These are phyloP conservation scores for Cryphonectria japonica DNA, from an alignment of 2,329 filamentous ascomycete species.

Conservation along the genomic window DNA sequence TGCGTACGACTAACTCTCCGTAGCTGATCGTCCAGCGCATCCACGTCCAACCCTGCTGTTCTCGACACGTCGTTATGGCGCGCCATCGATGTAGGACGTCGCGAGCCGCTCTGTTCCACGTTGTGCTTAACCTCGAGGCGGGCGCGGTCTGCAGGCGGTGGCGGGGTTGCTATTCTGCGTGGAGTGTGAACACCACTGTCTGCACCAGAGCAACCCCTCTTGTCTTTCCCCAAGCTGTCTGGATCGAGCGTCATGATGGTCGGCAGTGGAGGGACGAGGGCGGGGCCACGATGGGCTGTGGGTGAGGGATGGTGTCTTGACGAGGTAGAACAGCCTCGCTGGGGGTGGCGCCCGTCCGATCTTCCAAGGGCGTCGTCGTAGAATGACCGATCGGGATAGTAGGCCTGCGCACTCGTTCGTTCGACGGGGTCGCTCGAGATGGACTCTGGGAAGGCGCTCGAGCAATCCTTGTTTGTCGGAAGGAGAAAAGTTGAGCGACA, in stretches of 20 bases:
- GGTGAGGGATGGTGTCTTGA: neutral
- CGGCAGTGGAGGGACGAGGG: neutral
- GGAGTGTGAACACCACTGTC: slow-evolving; percentile 31
- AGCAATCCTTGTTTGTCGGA: neutral
- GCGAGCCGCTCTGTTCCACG: slow-evolving; percentile 41
- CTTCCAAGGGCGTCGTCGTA: neutral
- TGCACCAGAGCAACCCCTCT: slow-evolving; percentile 23
- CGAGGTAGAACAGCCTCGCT: slow-evolving; percentile 13
- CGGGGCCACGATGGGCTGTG: slow-evolving; percentile 9
- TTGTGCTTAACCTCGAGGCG: slow-evolving; percentile 48
- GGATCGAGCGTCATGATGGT: slow-evolving; percentile 26
- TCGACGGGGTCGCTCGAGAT: neutral
- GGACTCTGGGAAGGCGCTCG: neutral
- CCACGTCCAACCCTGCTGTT: slow-evolving; percentile 50
- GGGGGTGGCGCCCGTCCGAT: neutral
- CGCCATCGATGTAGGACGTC: slow-evolving; percentile 40
- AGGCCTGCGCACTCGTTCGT: neutral
- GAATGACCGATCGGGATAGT: neutral
- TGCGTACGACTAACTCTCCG: slow-evolving; percentile 56
- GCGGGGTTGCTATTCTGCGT: slow-evolving; percentile 33
- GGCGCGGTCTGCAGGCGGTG: slow-evolving; percentile 45
- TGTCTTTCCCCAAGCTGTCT: slow-evolving; percentile 19
- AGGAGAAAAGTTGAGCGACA: neutral
- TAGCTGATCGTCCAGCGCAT: slow-evolving; percentile 55
- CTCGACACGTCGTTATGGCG: slow-evolving; percentile 43